A percentile compares a stretch with the other conserved stretches of the same genome.
phyloP scores from a whole-genome alignment of 78 protist species.

The Isochrysis galbana region DNA sequence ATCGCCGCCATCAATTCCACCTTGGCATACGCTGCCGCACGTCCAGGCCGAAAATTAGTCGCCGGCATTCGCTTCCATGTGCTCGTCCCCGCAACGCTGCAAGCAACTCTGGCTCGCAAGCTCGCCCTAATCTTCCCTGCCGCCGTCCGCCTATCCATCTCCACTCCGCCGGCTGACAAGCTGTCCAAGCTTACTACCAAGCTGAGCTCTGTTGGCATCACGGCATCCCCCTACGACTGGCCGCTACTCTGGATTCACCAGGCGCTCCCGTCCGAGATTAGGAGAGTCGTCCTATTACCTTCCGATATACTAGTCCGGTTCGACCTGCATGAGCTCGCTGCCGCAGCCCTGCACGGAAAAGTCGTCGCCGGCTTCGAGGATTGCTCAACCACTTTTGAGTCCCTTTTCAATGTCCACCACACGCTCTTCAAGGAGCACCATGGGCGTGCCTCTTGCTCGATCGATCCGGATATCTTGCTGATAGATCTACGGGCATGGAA shows the following conservation, averaged over 20 bases:
- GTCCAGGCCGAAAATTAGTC: no score
- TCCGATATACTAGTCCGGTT: not conserved
- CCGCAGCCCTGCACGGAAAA: not conserved
- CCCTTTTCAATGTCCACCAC: not conserved
- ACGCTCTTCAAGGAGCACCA: not conserved
- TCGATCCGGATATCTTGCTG: not conserved
- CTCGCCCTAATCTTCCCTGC: not conserved
- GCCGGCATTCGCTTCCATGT: not conserved
- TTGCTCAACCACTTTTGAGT: not conserved
- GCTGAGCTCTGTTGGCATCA: not conserved
- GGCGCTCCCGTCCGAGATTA: not conserved
- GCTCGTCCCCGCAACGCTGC: not conserved
- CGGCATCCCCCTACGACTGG: not conserved
- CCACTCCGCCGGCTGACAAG: not conserved
- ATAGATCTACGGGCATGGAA: not conserved
- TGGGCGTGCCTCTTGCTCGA: not conserved
- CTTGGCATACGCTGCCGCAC: not conserved
- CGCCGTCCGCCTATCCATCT: not conserved
- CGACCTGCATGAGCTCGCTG: not conserved
- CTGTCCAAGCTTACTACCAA: not conserved
- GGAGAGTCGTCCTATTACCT: not conserved
- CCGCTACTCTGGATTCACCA: not conserved
- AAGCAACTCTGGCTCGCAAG: not conserved
- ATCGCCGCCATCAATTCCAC: not conserved
- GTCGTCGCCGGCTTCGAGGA: slow-evolving; percentile 9